phyloP scores from a whole-genome alignment of 2,329 filamentous ascomycete species.

The Nemania sp. region DNA sequence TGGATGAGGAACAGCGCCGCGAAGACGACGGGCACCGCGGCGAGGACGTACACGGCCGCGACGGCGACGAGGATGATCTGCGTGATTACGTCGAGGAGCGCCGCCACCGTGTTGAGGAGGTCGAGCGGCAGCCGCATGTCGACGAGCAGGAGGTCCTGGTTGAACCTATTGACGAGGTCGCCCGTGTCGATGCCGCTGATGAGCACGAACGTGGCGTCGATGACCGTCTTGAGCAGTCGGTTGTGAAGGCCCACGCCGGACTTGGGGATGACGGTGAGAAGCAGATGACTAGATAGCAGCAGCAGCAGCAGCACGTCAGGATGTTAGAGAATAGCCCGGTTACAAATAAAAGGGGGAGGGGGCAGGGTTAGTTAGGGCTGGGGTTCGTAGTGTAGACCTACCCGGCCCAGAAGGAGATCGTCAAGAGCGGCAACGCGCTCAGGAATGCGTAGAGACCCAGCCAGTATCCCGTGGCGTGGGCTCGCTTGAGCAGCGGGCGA shows the following conservation, averaged over 20 bases:
- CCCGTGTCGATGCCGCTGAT: slow-evolving; percentile 35
- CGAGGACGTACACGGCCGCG: slow-evolving; percentile 46
- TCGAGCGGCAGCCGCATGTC: slow-evolving; percentile 29
- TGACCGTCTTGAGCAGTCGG: slow-evolving; percentile 51
- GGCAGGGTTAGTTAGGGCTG: too few relatives aligned
- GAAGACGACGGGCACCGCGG: slow-evolving; percentile 45
- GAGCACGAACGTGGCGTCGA: slow-evolving; percentile 35
- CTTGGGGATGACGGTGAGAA: slow-evolving; percentile 44
- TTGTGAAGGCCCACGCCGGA: slow-evolving; percentile 54
- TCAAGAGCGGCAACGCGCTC: slow-evolving; percentile 19
- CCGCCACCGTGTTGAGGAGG: slow-evolving; percentile 26
- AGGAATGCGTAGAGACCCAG: slow-evolving; percentile 30
- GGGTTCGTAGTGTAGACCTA: slow-evolving; percentile 9
- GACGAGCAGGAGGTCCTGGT: slow-evolving; percentile 35
- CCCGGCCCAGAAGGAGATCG: slow-evolving; percentile 14
- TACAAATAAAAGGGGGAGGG: too few relatives aligned
- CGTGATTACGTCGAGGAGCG: slow-evolving; percentile 36
- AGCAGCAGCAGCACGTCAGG: too few relatives aligned
- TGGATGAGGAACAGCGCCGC: slow-evolving; percentile 46
- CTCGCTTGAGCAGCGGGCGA: slow-evolving; percentile 15
- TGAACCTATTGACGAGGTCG: slow-evolving; percentile 36
- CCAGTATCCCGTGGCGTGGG: slow-evolving; percentile 26
- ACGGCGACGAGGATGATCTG: slow-evolving; percentile 48
- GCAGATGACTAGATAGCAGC: slow-evolving; percentile 49
- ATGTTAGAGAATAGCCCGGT: neutral